Base-by-base conservation (phyloP, 805 yeast species). In the Pichia kluyveri region DNA sequence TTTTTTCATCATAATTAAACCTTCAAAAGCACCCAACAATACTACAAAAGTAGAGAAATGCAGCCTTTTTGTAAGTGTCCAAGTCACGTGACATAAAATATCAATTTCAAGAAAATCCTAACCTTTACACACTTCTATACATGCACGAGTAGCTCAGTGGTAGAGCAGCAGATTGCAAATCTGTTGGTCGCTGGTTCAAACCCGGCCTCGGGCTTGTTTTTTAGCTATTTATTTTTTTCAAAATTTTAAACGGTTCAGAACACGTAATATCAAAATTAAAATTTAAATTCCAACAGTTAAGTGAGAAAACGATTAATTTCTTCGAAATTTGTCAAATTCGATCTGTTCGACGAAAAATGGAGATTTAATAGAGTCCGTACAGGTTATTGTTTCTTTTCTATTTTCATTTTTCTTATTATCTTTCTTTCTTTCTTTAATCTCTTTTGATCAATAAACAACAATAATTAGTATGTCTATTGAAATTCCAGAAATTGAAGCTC, bases 101-200 rank as follows among this genome's bases (percentile, higher is more conserved):
- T n/a, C n/a, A n/a, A n/a, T n/a, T n/a, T n/a, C n/a, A n/a, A n/a
- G n/a, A n/a, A n/a, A n/a, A n/a, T n/a, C n/a, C n/a, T n/a, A n/a
- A 19, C 23, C 23, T 19, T 19, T 19, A 3, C 4, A 19, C n/a
- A 19, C 4, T 19, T 19, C 4, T 19, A 4, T 19, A 19, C 23
- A 19, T 19, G 23, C 58, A 54, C 58, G 59, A 46, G 56, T 86
- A 90, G 95, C 95, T 89, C 91, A 86, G 93, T 82, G 93, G 95
- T 85, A 86, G 93, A 90, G 95, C 93, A 84, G 90, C 87, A 83
- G 95, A 86, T 86, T 86, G 95, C 95, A 86, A 86, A 85, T 86
- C 95, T 84, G 86, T 82, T 84, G 95, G 96, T 86, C 95, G 88
- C 83, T 79, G 82, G 95, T 86, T 86, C 96, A 82, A 86, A 66